Base-by-base conservation (phyloP, 805 yeast species). In the Metschnikowia continentalis region DNA sequence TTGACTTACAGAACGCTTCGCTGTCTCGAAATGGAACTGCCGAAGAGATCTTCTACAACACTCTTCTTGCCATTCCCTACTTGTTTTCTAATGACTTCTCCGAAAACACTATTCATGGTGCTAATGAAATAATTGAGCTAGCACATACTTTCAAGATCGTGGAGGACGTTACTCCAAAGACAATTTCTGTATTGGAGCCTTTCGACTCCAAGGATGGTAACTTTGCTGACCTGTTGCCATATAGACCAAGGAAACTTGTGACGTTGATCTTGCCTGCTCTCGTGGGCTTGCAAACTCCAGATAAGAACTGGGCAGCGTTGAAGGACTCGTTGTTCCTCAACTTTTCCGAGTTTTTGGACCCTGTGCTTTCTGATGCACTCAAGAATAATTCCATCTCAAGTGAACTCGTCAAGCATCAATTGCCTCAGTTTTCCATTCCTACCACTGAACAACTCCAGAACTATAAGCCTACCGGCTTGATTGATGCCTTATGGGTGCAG, bases 61-160 rank as follows among this genome's bases (percentile, higher is more conserved):
- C 82, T 1, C 66, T 86, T 48, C 63, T 84, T 15, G 76, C 88
- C 11, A 60, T 87, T 35, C 96, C 96, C 10, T 88, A 81, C 62
- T 67, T 81, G 54, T 74, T 77, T 54, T 71, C 79, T 40, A 79
- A 75, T 58, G 75, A 73, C 39, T 63, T 59, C 14, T 57, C 67
- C 35, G 54, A 59, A 44, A 67, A 46, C 53, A 61, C 63, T 59
- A 55, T 52, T 55, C 66, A 30, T 42, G 74, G 50, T 61, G 72
- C 78, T n/a, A 70, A 74, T 44, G 77, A 77, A 17, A 57, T 86
- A 39, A 52, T 85, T 4, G 71, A 69, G 2, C 54, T 71, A 14
- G 83, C 88, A 0, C 67, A 69, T 48, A 54, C 47, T 2, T 79
- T 78, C 61, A 54, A 61, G 3, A 56, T 70, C n/a, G 50, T 54